Conservation (phyloP, 768 basidiomycete genomes). For the Boletus subcaerulescens region DNA sequence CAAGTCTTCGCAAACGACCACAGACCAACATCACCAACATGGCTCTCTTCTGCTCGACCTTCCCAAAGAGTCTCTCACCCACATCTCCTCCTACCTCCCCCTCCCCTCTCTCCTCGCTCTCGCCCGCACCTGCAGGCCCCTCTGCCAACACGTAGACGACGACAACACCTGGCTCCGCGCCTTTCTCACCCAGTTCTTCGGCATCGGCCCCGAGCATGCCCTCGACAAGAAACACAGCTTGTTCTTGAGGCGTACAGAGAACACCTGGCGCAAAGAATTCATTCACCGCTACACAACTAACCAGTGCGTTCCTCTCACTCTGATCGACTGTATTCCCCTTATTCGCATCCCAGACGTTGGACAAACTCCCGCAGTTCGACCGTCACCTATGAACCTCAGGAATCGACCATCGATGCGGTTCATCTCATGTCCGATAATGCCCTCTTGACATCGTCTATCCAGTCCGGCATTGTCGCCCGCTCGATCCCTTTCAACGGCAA, state of each 20-base stretch:
- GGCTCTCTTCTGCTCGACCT: constrained; percentile 52
- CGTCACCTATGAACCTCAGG: constrained; percentile 61
- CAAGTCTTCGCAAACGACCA: constrained; percentile 23
- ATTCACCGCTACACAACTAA: constrained; percentile 52
- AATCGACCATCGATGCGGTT: constrained; percentile 53
- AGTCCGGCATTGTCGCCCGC: constrained; percentile 70
- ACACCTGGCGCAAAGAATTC: constrained; percentile 70
- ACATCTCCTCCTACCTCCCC: constrained; percentile 70
- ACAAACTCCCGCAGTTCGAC: constrained; percentile 57
- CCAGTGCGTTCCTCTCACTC: constrained; percentile 39
- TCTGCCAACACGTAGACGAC: constrained; percentile 66
- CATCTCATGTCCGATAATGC: constrained; percentile 56
- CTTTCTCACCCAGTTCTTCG: constrained; percentile 65
- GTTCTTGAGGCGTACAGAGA: constrained; percentile 54
- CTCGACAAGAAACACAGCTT: constrained; percentile 43
- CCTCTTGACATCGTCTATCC: constrained; percentile 60
- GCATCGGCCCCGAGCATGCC: constrained; percentile 61
- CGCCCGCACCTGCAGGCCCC: constrained; percentile 45
- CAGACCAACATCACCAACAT: constrained; percentile 40
- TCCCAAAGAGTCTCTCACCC: constrained; percentile 71
- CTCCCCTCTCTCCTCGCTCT: constrained; percentile 61
- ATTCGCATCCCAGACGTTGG: constrained; percentile 56
- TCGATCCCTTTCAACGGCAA: constrained; percentile 70
- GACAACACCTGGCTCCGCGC: constrained; percentile 82
- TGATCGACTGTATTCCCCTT: background rate